phyloP scores from a whole-genome alignment of 2,329 filamentous ascomycete species.

The Nothophoma quercina region DNA sequence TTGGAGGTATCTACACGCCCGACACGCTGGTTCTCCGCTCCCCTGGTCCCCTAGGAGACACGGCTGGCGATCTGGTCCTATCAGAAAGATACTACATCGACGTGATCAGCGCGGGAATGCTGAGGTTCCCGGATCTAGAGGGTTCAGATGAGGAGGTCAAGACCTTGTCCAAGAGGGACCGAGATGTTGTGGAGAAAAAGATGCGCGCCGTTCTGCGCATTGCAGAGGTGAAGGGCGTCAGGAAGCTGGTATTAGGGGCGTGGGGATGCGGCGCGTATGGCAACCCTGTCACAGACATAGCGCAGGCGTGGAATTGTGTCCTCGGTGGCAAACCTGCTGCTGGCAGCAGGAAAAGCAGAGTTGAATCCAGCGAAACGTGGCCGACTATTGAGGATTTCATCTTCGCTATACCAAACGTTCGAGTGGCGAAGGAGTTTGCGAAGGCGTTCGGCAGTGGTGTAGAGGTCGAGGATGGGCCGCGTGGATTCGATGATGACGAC shows the following conservation, averaged over 20 bases:
- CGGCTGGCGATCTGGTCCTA: slow-evolving; percentile 52
- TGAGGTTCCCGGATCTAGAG: slow-evolving; percentile 63
- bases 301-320: slow-evolving; percentile 60
- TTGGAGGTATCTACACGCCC: slow-evolving; percentile 63
- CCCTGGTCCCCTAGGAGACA: slow-evolving; percentile 32
- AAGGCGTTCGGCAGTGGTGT: slow-evolving; percentile 56
- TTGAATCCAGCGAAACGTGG: slow-evolving; percentile 48
- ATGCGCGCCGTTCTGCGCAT: slow-evolving; percentile 67
- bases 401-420: slow-evolving; percentile 64
- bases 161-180: slow-evolving; percentile 53
- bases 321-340: slow-evolving; percentile 12
- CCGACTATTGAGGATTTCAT: slow-evolving; percentile 60
- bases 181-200: slow-evolving; percentile 61
- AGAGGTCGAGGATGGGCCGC: slow-evolving; percentile 47
- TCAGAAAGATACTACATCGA: slow-evolving; percentile 66
- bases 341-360: slow-evolving; percentile 38
- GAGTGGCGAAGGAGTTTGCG: slow-evolving; percentile 62
- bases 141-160: slow-evolving; percentile 51
- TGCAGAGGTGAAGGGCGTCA: slow-evolving; percentile 52
- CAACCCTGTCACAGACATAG: slow-evolving; percentile 67
- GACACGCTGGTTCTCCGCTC: slow-evolving; percentile 67
- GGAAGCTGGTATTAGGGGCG: slow-evolving; percentile 65
- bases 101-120: slow-evolving; percentile 65
- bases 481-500: slow-evolving; percentile 49
- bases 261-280: slow-evolving; percentile 72